phyloP scores from a whole-genome alignment of 2,329 filamentous ascomycete genomes.

The Fusarium sp. region DNA sequence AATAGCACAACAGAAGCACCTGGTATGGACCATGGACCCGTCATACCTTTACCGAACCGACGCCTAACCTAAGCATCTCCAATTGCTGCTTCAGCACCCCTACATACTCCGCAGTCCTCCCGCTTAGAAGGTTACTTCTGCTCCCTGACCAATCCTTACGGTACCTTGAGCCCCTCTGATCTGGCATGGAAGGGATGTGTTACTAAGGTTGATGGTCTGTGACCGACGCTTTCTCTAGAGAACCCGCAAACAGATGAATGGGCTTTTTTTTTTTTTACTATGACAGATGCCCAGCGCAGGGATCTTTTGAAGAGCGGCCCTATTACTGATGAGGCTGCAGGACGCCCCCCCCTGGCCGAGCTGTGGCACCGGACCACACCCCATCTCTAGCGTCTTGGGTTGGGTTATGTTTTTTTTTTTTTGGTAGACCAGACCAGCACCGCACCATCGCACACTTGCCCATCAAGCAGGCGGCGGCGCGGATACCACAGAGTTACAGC shows the following conservation, averaged over 20 bases:
- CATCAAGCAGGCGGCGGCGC: background rate
- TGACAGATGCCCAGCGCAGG: constrained; percentile 36
- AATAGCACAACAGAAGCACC: constrained; percentile 32
- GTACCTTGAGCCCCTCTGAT: constrained; percentile 1
- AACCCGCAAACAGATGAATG: constrained; percentile 16
- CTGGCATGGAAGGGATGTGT: constrained; percentile 8
- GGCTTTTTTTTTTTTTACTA: constrained; percentile 3
- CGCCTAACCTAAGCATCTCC: constrained; percentile 16
- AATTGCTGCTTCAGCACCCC: constrained; percentile 24
- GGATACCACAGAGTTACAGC: constrained; percentile 9
- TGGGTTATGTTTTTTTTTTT: constrained; percentile 12
- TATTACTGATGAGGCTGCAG: constrained; percentile 33
- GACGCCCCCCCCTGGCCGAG: constrained; percentile 20
- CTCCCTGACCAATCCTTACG: constrained; percentile 12
- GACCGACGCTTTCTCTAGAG: constrained; percentile 13
- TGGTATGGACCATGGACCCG: constrained; percentile 31
- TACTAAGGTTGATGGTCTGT: constrained; percentile 23
- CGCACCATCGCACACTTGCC: constrained; percentile 16
- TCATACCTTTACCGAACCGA: constrained; percentile 24
- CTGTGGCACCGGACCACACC: constrained; percentile 33
- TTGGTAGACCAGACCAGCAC: constrained; percentile 16
- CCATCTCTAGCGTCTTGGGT: constrained; percentile 32
- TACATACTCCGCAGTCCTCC: constrained; percentile 20
- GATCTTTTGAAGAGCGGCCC: constrained; percentile 35
- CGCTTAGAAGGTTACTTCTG: constrained; percentile 13